These are phyloP conservation scores for Boletus fagicola DNA, from an alignment of 768 basidiomycete species.

Conservation along the genomic window DNA sequence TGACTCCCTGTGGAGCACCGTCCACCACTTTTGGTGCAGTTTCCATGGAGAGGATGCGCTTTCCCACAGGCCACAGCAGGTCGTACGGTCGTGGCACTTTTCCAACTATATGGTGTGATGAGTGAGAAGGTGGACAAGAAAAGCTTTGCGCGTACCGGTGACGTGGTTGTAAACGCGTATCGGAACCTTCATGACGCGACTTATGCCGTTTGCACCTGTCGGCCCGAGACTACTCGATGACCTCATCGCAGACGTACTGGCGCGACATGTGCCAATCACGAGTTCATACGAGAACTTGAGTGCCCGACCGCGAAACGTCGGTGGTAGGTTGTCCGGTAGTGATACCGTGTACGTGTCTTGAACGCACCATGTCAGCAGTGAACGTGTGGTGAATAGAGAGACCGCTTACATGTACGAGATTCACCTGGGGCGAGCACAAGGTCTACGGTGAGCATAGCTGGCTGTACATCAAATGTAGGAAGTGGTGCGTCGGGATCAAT, in stretches of 20 bases:
- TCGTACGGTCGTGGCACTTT: constrained; percentile 69
- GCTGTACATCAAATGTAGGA: constrained; percentile 83
- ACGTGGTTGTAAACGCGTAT: constrained; percentile 90
- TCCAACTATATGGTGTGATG: constrained; percentile 40
- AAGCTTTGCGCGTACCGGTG: constrained; percentile 47
- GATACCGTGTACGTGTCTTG: constrained; percentile 77
- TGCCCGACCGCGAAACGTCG: constrained; percentile 83
- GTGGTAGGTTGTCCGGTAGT: constrained; percentile 81
- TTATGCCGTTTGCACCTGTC: constrained; percentile 49
- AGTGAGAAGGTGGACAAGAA: constrained; percentile 8
- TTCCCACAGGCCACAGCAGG: constrained; percentile 73
- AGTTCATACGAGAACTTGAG: constrained; percentile 89
- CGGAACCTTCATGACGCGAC: constrained; percentile 86
- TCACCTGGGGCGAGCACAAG: constrained; percentile 79
- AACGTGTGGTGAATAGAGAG: neutral
- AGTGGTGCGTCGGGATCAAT: constrained; percentile 64
- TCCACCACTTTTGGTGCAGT: constrained; percentile 27
- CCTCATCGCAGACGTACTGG: constrained; percentile 35
- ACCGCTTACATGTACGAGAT: constrained; percentile 65
- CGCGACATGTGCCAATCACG: constrained; percentile 82
- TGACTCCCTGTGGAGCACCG: constrained; percentile 12
- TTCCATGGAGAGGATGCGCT: constrained; percentile 34
- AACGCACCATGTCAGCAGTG: neutral
- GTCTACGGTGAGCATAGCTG: constrained; percentile 89
- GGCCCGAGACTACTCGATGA: constrained; percentile 34